phyloP scores from a whole-genome alignment of 1,139 yeast genomes.

The Blastobotrys persicus region DNA sequence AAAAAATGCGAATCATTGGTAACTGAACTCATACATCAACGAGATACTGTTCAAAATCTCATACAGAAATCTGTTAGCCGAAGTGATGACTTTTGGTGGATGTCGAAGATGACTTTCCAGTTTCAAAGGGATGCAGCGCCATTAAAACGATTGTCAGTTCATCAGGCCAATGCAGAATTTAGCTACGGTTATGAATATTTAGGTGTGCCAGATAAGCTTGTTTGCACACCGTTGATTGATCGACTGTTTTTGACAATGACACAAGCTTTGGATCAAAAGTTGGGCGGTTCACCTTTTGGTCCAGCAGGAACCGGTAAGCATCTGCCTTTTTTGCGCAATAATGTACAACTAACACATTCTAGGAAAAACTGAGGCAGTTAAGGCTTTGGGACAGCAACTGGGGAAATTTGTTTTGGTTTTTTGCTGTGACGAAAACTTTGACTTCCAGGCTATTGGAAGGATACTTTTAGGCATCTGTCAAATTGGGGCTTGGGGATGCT shows the following conservation, averaged over 20 bases:
- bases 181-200: conserved; percentile 79
- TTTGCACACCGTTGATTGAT: conserved; percentile 71
- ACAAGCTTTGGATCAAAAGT: conserved; percentile 66
- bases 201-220: conserved; percentile 73
- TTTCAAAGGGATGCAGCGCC: conserved; percentile 36
- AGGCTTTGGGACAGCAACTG: conserved; percentile 74
- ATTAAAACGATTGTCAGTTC: conserved; percentile 43
- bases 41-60: conserved; percentile 43
- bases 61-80: conserved; percentile 20
- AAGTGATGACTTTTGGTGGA: conserved; percentile 46
- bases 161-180: conserved; percentile 53
- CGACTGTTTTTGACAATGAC: conserved; percentile 67
- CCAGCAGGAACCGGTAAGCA: conserved; percentile 92
- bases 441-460: conserved; percentile 75
- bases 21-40: conserved; percentile 66
- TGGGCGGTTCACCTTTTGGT: conserved; percentile 93
- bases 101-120: conserved; percentile 53
- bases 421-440: conserved; percentile 89
- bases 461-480: conserved; percentile 78
- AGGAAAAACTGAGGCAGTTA: conserved; percentile 79
- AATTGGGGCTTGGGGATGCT: conserved; percentile 94
- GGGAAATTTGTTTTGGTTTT: conserved; percentile 85
- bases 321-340: not conserved
- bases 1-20: conserved; percentile 57
- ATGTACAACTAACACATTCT: conserved; percentile 3